Percentiles rank a stretch among this genome's conserved stretches.
Conservation (phyloP, 345 rosid species). For the Leavenworthia alabamica region DNA sequence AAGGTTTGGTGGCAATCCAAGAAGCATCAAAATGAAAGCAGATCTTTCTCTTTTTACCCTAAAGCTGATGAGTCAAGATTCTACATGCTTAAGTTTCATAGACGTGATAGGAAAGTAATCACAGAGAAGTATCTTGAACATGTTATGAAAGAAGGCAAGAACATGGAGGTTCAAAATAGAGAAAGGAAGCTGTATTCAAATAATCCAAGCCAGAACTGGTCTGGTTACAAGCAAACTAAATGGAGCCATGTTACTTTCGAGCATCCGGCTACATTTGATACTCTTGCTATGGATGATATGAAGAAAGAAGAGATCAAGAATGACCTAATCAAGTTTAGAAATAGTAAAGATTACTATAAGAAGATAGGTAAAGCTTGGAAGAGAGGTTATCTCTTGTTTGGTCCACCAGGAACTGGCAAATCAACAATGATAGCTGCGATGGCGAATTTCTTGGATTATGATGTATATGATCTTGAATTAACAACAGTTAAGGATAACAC, state of each 20-base stretch:
- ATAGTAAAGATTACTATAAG: conserved; percentile 49
- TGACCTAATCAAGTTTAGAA: conserved; percentile 45
- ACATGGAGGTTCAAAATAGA: conserved; percentile 22
- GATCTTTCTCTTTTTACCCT: conserved; percentile 26
- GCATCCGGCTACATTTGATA: conserved; percentile 54
- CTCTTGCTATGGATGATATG: conserved; percentile 50
- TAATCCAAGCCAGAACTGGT: conserved; percentile 28
- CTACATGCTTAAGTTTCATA: conserved; percentile 44
- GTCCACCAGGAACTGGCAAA: conserved; percentile 71
- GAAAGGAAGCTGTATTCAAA: conserved; percentile 46
- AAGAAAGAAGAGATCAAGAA: conserved; percentile 48
- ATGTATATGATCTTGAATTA: conserved; percentile 64
- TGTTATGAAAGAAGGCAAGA: conserved; percentile 41
- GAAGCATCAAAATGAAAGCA: conserved; percentile 6
- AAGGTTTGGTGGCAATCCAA: conserved; percentile 39
- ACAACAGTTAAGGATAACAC: conserved; percentile 49
- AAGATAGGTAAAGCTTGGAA: conserved; percentile 69
- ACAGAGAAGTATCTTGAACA: conserved; percentile 26
- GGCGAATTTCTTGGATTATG: conserved; percentile 54
- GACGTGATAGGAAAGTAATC: conserved; percentile 29
- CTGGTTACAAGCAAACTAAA: conserved; percentile 5
- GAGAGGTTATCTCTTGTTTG: conserved; percentile 62
- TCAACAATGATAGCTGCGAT: conserved; percentile 64
- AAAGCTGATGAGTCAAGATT: conserved; percentile 28
- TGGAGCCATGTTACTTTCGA: conserved; percentile 40